Conservation (phyloP, 1,284 basidiomycete genomes). For the Fomitopsis betulina region DNA sequence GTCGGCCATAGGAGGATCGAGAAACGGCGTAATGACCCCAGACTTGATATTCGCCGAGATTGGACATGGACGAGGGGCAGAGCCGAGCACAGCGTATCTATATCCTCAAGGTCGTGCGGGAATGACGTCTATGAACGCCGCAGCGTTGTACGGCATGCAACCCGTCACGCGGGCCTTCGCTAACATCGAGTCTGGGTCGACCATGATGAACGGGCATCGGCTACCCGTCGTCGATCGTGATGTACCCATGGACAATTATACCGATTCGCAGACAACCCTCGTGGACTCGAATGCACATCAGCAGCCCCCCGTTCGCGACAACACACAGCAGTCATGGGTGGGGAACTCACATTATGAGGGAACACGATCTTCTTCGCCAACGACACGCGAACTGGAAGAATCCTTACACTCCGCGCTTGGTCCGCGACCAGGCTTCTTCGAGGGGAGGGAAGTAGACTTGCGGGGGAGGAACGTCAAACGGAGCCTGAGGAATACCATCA, state of each 20-base stretch:
- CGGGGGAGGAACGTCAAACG: constrained; percentile 57
- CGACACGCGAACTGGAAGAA: constrained; percentile 36
- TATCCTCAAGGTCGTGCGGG: constrained; percentile 14
- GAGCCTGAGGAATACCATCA: constrained; percentile 60
- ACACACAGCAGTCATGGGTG: constrained; percentile 16
- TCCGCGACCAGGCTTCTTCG: constrained; percentile 15
- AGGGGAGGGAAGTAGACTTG: constrained; percentile 32
- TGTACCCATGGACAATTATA: constrained; percentile 4
- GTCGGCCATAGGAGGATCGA: constrained; percentile 31
- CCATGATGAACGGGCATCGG: constrained; percentile 9
- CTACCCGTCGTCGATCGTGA: constrained; percentile 12
- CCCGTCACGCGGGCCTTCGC: constrained; percentile 12
- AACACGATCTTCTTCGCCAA: constrained; percentile 22
- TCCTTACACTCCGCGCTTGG: constrained; percentile 39
- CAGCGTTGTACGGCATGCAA: constrained; percentile 10
- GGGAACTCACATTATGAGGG: constrained; percentile 16
- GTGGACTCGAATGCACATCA: constrained; percentile 22
- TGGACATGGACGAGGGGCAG: constrained; percentile 62
- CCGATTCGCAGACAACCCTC: constrained; percentile 12
- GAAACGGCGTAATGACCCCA: constrained; percentile 61
- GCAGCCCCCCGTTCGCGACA: constrained; percentile 20
- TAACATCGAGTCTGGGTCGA: background rate
- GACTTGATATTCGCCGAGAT: constrained; percentile 74
- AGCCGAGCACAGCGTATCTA: constrained; percentile 18
- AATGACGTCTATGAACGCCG: constrained; percentile 13